A percentile compares a stretch with the other conserved stretches of the same genome.
phyloP scores from a whole-genome alignment of 139 green algal genomes.

The Picocystis salinarum region DNA sequence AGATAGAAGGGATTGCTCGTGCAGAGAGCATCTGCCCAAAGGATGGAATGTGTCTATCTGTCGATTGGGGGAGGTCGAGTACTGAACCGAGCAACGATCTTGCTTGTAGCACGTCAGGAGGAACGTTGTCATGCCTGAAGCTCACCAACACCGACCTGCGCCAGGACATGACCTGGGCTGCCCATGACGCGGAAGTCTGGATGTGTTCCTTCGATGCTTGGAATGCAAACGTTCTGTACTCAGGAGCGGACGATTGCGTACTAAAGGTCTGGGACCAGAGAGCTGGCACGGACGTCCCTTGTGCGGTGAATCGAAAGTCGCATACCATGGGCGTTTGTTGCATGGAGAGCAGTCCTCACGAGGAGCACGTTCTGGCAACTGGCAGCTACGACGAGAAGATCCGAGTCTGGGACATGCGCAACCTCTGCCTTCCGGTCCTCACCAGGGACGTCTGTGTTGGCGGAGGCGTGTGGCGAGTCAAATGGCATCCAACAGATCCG shows the following conservation, averaged over 20 bases:
- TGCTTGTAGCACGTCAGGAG: neutral
- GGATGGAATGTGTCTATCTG: slow-evolving; percentile 15
- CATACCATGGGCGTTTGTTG: slow-evolving; percentile 69
- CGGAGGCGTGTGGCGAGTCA: slow-evolving; percentile 20
- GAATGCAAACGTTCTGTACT: slow-evolving; percentile 10
- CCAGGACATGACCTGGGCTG: slow-evolving; percentile 5
- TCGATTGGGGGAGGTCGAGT: slow-evolving; percentile 13
- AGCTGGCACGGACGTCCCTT: neutral
- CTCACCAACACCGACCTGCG: neutral
- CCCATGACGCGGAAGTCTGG: slow-evolving; percentile 9
- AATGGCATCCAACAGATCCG: slow-evolving; percentile 15
- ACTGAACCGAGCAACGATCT: no score
- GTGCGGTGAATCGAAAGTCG: slow-evolving; percentile 22
- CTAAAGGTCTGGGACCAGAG: slow-evolving; percentile 14
- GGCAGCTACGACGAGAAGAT: slow-evolving; percentile 70
- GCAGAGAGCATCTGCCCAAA: slow-evolving; percentile 1
- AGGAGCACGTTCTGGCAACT: slow-evolving; percentile 37
- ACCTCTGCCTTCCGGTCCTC: slow-evolving; percentile 1
- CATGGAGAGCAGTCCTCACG: slow-evolving; percentile 28
- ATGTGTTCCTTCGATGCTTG: slow-evolving; percentile 12
- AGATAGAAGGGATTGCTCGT: slow-evolving; percentile 1
- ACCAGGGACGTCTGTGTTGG: neutral
- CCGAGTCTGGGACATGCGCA: slow-evolving; percentile 19
- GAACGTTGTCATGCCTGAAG: neutral
- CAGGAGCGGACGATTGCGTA: slow-evolving; percentile 15